phyloP scores from a whole-genome alignment of 2,329 filamentous ascomycete genomes.

The Zasmidium angulare region DNA sequence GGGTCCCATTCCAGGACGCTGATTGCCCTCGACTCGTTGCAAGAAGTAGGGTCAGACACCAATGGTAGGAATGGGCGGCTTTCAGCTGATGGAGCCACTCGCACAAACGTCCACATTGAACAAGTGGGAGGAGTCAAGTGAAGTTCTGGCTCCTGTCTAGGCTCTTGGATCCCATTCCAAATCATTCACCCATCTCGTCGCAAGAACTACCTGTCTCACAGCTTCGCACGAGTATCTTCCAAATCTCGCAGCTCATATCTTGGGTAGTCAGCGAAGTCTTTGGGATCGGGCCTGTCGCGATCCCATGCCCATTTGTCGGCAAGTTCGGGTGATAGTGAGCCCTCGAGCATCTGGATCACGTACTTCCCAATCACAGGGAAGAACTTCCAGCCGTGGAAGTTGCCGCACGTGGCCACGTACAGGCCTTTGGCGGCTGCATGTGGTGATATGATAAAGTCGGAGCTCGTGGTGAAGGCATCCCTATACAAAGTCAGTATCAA shows the following conservation, averaged over 20 bases:
- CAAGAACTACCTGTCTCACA: background rate
- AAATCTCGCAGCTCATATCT: conserved; percentile 59
- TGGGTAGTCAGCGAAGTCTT: conserved; percentile 57
- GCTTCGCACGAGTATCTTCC: conserved; percentile 31
- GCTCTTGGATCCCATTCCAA: background rate
- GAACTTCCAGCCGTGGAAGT: conserved; percentile 41
- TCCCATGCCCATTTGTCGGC: conserved; percentile 59
- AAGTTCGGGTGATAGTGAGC: conserved; percentile 45
- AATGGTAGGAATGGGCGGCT: too few species aligned
- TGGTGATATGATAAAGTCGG: conserved; percentile 52
- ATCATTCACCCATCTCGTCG: background rate
- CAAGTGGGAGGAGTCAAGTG: background rate
- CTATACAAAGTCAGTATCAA: conserved; percentile 38
- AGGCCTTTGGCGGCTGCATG: conserved; percentile 43
- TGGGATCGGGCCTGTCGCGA: conserved; percentile 55
- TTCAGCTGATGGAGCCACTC: too few species aligned
- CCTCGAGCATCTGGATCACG: conserved; percentile 37
- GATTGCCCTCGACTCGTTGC: background rate
- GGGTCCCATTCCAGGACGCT: background rate
- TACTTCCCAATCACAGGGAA: conserved; percentile 39
- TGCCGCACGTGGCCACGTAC: conserved; percentile 49
- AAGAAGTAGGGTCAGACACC: too few species aligned
- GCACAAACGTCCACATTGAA: too few species aligned
- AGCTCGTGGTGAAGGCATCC: conserved; percentile 64
- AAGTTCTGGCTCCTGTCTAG: background rate